These are phyloP conservation scores for Torrubiella hemipterigena DNA, from an alignment of 2,329 filamentous ascomycete genomes.

Conservation along the genomic window DNA sequence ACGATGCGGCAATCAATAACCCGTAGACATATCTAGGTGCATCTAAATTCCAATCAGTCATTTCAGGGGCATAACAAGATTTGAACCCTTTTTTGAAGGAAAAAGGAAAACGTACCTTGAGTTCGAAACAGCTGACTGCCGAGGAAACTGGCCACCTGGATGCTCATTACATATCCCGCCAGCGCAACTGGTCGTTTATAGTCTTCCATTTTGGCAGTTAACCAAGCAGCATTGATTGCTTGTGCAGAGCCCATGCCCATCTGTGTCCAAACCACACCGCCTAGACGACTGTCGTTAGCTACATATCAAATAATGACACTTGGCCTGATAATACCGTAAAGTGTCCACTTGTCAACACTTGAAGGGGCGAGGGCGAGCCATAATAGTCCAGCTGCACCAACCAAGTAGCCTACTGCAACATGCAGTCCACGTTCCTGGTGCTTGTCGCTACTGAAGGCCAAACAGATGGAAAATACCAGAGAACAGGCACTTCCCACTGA, in stretches of 20 bases:
- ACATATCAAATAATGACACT: background rate
- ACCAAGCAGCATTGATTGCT: slow-evolving; percentile 18
- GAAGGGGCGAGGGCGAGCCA: slow-evolving; percentile 15
- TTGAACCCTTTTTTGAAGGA: background rate
- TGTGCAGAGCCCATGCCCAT: slow-evolving; percentile 19
- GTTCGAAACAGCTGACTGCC: slow-evolving; percentile 16
- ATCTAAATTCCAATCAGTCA: too few relatives aligned
- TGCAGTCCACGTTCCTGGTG: slow-evolving; percentile 15
- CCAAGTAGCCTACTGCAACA: slow-evolving; percentile 14
- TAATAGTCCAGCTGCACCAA: slow-evolving; percentile 13
- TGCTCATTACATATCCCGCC: slow-evolving; percentile 18
- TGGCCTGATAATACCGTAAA: slow-evolving; percentile 10
- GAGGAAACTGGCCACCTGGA: slow-evolving; percentile 17
- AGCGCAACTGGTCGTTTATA: slow-evolving; percentile 15
- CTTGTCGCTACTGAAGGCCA: slow-evolving; percentile 16
- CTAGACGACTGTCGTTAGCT: slow-evolving; percentile 6
- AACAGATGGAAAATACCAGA: slow-evolving; percentile 12
- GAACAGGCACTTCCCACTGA: slow-evolving; percentile 15
- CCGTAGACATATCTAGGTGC: slow-evolving; percentile 14
- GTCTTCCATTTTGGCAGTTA: slow-evolving; percentile 16
- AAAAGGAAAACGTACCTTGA: slow-evolving; percentile 9
- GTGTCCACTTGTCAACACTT: slow-evolving; percentile 12
- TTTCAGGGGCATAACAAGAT: too few relatives aligned
- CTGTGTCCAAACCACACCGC: slow-evolving; percentile 17
- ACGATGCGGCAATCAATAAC: slow-evolving; percentile 13